Evolutionary conservation across 1,284 basidiomycete genomes (phyloP).

Genomic region (Ceratobasidium sp.): DNA sequence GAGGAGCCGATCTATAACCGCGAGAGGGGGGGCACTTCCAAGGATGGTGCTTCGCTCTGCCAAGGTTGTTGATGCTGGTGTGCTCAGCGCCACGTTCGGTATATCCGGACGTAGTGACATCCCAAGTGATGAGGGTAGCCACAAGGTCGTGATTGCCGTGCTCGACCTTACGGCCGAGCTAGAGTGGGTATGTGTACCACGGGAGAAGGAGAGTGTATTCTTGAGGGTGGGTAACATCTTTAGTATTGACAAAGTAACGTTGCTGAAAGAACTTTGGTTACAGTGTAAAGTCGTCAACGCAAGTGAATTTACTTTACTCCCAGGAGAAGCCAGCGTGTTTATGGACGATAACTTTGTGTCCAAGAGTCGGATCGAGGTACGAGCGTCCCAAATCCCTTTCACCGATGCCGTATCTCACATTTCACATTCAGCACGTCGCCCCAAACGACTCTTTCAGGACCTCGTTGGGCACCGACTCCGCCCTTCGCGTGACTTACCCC

Average conservation of each 20-base stretch:
- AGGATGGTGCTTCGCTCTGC: constrained; percentile 16
- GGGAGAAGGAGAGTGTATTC: constrained; percentile 35
- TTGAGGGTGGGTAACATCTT: neutral
- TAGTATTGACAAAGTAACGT: neutral
- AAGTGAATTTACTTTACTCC: constrained; percentile 47
- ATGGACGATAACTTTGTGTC: constrained; percentile 52
- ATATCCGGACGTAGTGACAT: constrained; percentile 50
- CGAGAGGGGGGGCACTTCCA: neutral
- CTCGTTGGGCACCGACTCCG: constrained; percentile 48
- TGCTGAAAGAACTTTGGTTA: neutral
- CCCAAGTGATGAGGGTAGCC: constrained; percentile 49
- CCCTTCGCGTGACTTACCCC: constrained; percentile 51
- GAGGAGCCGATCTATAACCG: no score
- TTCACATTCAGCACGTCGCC: constrained; percentile 36
- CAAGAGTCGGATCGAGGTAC: constrained; percentile 43
- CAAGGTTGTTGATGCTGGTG: constrained; percentile 40
- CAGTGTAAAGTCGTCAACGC: constrained; percentile 47
- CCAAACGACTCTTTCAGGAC: constrained; percentile 48
- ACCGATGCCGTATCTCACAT: neutral
- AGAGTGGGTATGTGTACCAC: constrained; percentile 50
- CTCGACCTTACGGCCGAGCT: constrained; percentile 50
- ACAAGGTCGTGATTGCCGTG: constrained; percentile 50
- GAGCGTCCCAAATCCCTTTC: neutral
- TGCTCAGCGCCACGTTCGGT: constrained; percentile 49
- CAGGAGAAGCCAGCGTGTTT: constrained; percentile 50